Percentiles rank a stretch among this genome's conserved stretches.
These are phyloP conservation scores for Alternaria incomplexa DNA, from an alignment of 2,329 filamentous ascomycete genomes.

Conservation along the genomic window DNA sequence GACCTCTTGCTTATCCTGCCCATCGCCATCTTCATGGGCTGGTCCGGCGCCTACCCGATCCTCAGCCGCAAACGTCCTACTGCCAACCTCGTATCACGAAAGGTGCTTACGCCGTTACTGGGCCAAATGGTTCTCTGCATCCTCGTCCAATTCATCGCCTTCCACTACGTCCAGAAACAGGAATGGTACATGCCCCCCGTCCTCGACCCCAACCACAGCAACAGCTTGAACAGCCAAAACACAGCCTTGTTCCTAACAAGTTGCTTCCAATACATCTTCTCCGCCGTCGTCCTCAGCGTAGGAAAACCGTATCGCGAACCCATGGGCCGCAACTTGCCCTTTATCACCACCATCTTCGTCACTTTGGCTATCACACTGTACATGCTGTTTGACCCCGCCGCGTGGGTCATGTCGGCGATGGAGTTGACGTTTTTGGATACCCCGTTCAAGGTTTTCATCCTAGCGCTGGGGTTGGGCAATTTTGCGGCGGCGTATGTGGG, in stretches of 20 bases:
- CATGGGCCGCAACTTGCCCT: slow-evolving; percentile 82
- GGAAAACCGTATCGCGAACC: slow-evolving; percentile 86
- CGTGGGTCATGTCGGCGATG: slow-evolving; percentile 77
- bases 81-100: slow-evolving; percentile 87
- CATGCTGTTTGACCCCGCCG: slow-evolving; percentile 78
- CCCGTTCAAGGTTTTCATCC: slow-evolving; percentile 74
- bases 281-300: slow-evolving; percentile 87
- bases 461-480: slow-evolving; percentile 72
- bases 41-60: slow-evolving; percentile 81
- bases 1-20: slow-evolving; percentile 91
- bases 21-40: slow-evolving; percentile 98
- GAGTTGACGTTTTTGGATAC: slow-evolving; percentile 79
- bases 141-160: slow-evolving; percentile 75
- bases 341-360: slow-evolving; percentile 75
- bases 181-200: slow-evolving; percentile 84
- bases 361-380: slow-evolving; percentile 73
- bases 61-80: slow-evolving; percentile 87
- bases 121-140: slow-evolving; percentile 88
- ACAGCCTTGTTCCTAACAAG: slow-evolving; percentile 87
- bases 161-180: slow-evolving; percentile 76
- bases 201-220: slow-evolving; percentile 77
- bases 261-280: slow-evolving; percentile 94
- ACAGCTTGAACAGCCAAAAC: slow-evolving; percentile 91
- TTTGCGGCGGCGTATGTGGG: slow-evolving; percentile 72
- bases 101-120: slow-evolving; percentile 86